Evolutionary conservation across 73 alveolate genomes (phyloP), one percentile per base, ranked within the genome.

Genomic region (Blepharisma stoltei): DNA sequence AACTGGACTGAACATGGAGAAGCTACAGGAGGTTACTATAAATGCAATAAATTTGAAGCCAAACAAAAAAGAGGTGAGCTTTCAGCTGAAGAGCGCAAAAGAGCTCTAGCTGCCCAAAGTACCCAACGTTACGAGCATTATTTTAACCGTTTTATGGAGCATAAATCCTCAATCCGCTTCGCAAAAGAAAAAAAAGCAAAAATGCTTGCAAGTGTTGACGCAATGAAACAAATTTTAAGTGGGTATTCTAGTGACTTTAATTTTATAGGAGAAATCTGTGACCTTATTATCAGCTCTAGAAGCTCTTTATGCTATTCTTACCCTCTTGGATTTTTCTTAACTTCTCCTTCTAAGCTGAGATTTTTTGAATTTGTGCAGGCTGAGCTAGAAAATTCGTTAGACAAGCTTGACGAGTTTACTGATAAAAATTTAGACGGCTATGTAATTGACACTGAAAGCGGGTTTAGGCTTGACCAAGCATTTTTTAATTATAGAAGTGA

Each of bases 1-100:
- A 88, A 80, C 78, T 82, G 91, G 70, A 52, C 78, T 41, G 77
- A 82, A 48, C 91, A 85, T 47, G 82, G 80, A 20, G 78, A 80
- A 50, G 88, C 91, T n/a, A 88, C 80, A 67, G 93, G 86, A 82
- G 94, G 77, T 87, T 88, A 54, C 78, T 95, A 95, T 54, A 66
- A 93, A 46, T 95, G 78, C 84, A 78, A 81, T 44, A 87, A 88
- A 67, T 95, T 90, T 69, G 81, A 77, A 52, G 85, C 75, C 54
- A 89, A 86, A 7, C 80, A 81, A 67, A 68, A 44, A 11, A 32
- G 21, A 18, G 80, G 83, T 0, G 75, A 14, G 46, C 23, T 20
- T 20, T 55, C 82, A 69, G 70, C 73, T 5, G 37, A 66, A 55
- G 82, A 55, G 4, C 20, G 20, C 14, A 18, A n/a, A 20, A 11